Evolutionary conservation across 257 asterid genomes (phyloP).

Genomic region (Nicotiana attenuata): DNA sequence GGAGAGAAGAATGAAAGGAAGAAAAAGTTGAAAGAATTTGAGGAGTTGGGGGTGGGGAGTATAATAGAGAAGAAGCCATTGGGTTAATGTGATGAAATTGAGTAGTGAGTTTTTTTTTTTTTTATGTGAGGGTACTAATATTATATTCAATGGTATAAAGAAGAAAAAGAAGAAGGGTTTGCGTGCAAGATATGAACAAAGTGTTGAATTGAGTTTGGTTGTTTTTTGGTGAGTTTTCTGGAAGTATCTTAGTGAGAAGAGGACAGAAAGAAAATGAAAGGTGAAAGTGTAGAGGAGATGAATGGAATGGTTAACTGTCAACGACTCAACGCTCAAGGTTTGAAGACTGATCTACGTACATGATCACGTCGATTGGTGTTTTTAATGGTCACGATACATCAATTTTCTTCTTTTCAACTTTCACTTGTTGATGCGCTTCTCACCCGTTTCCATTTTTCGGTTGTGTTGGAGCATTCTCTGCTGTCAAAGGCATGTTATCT

Average conservation of each 20-base stretch:
- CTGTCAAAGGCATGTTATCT: too few relatives aligned
- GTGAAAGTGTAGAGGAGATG: not conserved
- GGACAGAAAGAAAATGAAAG: not conserved
- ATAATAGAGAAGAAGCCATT: slow-evolving; percentile 1
- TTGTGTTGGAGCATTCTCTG: too few relatives aligned
- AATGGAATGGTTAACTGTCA: not conserved
- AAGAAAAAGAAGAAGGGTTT: slow-evolving; percentile 37
- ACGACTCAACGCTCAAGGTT: not conserved
- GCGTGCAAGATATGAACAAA: slow-evolving; percentile 66
- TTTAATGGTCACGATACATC: too few relatives aligned
- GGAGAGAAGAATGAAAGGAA: slow-evolving; percentile 10
- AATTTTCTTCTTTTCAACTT: too few relatives aligned
- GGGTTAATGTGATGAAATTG: not conserved
- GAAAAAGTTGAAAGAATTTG: not conserved
- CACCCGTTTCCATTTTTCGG: too few relatives aligned
- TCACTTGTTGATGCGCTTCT: too few relatives aligned
- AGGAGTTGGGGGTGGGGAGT: not conserved
- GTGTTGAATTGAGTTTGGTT: not conserved
- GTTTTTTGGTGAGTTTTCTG: slow-evolving; percentile 13
- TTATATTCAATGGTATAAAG: not conserved
- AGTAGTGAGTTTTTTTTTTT: not conserved
- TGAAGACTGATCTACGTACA: not conserved
- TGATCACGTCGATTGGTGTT: too few relatives aligned
- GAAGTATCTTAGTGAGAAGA: slow-evolving; percentile 8
- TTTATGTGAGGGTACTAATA: not conserved